Percentiles rank a stretch among this genome's conserved stretches.
phyloP scores from a whole-genome alignment of 306 rosid genomes.

The Glycyrrhiza uralensis region DNA sequence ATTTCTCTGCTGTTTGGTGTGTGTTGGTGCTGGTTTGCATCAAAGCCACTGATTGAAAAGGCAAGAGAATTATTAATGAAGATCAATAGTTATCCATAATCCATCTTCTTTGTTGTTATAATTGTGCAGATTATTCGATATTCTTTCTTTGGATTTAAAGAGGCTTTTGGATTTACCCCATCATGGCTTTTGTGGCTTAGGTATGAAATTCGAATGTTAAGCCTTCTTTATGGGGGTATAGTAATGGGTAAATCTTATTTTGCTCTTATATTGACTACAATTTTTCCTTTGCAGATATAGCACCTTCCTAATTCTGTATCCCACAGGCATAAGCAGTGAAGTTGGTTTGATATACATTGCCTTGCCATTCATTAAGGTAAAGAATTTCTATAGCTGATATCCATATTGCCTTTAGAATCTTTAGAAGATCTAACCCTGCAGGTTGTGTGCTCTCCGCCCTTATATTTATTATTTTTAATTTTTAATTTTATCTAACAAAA shows the following conservation, averaged over 20 bases:
- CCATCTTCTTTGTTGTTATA: background rate
- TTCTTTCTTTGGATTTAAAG: slow-evolving; percentile 75
- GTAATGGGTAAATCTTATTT: background rate
- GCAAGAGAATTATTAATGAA: background rate
- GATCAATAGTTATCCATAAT: slow-evolving; percentile 1
- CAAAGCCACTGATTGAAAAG: background rate
- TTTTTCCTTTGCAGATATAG: slow-evolving; percentile 56
- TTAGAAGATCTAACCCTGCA: background rate
- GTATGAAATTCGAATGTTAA: slow-evolving; percentile 32
- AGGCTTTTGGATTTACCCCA: slow-evolving; percentile 69
- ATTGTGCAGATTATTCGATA: slow-evolving; percentile 71
- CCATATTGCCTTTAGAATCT: background rate
- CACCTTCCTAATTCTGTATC: slow-evolving; percentile 63
- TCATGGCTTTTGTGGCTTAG: slow-evolving; percentile 90
- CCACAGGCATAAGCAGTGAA: slow-evolving; percentile 67
- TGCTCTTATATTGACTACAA: slow-evolving; percentile 3
- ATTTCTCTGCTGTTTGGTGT: too few species aligned
- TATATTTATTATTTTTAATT: slow-evolving; percentile 25
- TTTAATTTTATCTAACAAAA: background rate
- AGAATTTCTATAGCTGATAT: background rate
- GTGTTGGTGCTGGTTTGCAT: too few species aligned
- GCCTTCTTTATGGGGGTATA: background rate
- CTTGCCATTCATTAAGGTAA: slow-evolving; percentile 72
- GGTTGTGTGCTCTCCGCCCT: background rate
- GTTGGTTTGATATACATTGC: slow-evolving; percentile 64